A percentile compares a stretch with the other conserved stretches of the same genome.
Conservation (phyloP, 1,284 basidiomycete genomes). For the Ustilago curta region DNA sequence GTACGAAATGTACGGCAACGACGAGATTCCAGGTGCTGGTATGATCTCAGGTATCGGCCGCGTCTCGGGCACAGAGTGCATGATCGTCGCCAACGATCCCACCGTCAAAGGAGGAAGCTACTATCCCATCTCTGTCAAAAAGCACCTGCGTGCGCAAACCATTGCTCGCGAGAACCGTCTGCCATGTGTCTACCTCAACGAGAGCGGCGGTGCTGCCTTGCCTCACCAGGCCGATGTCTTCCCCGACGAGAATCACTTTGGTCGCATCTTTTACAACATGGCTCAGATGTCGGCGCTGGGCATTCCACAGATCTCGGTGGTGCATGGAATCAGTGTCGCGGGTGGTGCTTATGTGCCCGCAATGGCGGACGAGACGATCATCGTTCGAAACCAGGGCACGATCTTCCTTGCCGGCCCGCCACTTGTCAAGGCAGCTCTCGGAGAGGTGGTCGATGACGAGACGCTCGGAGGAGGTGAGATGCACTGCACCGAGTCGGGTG, state of each 20-base stretch:
- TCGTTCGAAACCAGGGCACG: conserved; percentile 89
- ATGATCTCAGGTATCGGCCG: conserved; percentile 88
- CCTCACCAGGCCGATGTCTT: conserved; percentile 92
- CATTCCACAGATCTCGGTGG: conserved; percentile 90
- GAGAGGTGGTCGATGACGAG: conserved; percentile 92
- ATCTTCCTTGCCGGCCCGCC: conserved; percentile 97
- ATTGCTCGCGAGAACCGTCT: conserved; percentile 88
- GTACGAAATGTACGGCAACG: conserved; percentile 83
- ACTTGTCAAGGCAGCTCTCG: conserved; percentile 92
- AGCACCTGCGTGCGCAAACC: conserved; percentile 92
- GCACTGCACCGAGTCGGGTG: conserved; percentile 93
- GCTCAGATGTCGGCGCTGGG: conserved; percentile 89
- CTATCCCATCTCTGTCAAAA: conserved; percentile 93
- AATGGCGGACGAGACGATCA: conserved; percentile 91
- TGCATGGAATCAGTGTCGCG: conserved; percentile 94
- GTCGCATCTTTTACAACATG: conserved; percentile 97
- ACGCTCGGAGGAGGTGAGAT: conserved; percentile 86
- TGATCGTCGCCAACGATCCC: conserved; percentile 91
- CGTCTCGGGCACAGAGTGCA: conserved; percentile 83
- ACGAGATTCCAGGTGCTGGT: conserved; percentile 86
- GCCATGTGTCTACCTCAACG: conserved; percentile 93
- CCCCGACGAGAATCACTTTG: conserved; percentile 91
- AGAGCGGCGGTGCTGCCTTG: conserved; percentile 91
- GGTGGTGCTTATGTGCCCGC: conserved; percentile 91
- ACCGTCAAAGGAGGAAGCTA: conserved; percentile 62